A percentile compares a stretch with the other conserved stretches of the same genome.
Conservation (phyloP, 305 asterid species). For the Euphrasia arctica region DNA sequence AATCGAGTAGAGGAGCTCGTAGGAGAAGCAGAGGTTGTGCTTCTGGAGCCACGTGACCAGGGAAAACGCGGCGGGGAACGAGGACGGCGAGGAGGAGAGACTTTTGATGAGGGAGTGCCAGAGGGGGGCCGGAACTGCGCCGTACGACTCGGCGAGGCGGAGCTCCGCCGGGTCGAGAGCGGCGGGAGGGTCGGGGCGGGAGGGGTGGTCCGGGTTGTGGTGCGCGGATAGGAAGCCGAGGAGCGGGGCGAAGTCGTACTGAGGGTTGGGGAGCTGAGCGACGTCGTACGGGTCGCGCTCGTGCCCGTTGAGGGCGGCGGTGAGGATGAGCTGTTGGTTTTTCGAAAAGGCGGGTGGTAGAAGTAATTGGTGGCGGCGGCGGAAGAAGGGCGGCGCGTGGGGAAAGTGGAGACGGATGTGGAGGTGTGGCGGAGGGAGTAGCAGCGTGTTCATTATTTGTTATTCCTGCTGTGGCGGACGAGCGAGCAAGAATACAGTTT, state of each 20-base stretch:
- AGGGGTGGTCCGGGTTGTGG: constrained; percentile 29
- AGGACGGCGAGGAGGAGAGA: constrained; percentile 55
- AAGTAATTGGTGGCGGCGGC: constrained; percentile 30
- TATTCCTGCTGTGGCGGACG: constrained; percentile 17
- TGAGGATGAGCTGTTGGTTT: constrained; percentile 28
- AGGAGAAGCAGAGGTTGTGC: constrained; percentile 83
- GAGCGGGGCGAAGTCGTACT: constrained; percentile 79
- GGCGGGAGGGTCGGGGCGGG: constrained; percentile 38
- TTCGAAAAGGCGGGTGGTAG: constrained; percentile 26
- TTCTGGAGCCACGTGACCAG: constrained; percentile 82
- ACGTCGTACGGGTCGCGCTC: constrained; percentile 42
- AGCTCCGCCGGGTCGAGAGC: constrained; percentile 58
- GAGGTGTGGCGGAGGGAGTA: constrained; percentile 46
- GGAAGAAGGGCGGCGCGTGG: constrained; percentile 32
- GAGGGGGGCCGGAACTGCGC: constrained; percentile 82
- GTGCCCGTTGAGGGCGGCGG: constrained; percentile 25
- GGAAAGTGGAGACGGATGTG: constrained; percentile 42
- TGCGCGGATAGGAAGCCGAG: constrained; percentile 60
- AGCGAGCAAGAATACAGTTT: constrained; percentile 25
- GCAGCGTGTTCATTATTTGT: constrained; percentile 48
- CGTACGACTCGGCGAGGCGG: constrained; percentile 65
- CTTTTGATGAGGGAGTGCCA: constrained; percentile 88
- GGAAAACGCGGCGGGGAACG: constrained; percentile 59
- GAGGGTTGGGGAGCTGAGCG: constrained; percentile 44
- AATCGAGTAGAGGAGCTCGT: constrained; percentile 85